Percentiles rank a stretch among this genome's conserved stretches.
Conservation (phyloP, 1,284 basidiomycete genomes). For the Ustilago lituana region DNA sequence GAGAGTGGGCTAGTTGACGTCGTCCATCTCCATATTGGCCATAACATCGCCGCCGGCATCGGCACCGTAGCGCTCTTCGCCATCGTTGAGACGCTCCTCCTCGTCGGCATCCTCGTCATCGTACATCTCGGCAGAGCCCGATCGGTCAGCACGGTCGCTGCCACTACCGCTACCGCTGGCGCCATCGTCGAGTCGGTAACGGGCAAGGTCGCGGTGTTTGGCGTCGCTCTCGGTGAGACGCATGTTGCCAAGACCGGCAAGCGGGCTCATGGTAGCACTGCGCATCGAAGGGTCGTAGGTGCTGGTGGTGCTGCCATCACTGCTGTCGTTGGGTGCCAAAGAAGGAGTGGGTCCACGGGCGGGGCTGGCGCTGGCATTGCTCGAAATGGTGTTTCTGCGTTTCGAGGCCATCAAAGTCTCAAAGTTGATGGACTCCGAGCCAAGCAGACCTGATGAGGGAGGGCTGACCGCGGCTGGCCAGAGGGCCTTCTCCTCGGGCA, state of each 20-base stretch:
- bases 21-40: conserved; percentile 67
- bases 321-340: conserved; percentile 48
- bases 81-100: conserved; percentile 35
- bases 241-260: conserved; percentile 46
- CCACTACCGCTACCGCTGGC: conserved; percentile 33
- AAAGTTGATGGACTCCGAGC: conserved; percentile 68
- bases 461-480: conserved; percentile 72
- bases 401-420: conserved; percentile 65
- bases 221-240: conserved; percentile 23
- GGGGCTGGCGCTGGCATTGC: conserved; percentile 40
- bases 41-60: conserved; percentile 61
- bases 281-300: conserved; percentile 46
- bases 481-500: conserved; percentile 90
- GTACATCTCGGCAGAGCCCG: conserved; percentile 54
- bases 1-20: conserved; percentile 49
- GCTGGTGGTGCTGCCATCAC: conserved; percentile 46
- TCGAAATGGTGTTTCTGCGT: conserved; percentile 42
- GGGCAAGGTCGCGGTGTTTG: conserved; percentile 15
- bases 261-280: conserved; percentile 46
- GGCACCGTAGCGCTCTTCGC: conserved; percentile 64
- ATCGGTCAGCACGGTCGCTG: conserved; percentile 41
- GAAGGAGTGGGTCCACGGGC: conserved; percentile 42
- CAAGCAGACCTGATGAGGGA: conserved; percentile 68
- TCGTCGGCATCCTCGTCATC: conserved; percentile 63
- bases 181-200: conserved; percentile 43